Conservation (phyloP, 805 yeast genomes). For the Candida golubevii region DNA sequence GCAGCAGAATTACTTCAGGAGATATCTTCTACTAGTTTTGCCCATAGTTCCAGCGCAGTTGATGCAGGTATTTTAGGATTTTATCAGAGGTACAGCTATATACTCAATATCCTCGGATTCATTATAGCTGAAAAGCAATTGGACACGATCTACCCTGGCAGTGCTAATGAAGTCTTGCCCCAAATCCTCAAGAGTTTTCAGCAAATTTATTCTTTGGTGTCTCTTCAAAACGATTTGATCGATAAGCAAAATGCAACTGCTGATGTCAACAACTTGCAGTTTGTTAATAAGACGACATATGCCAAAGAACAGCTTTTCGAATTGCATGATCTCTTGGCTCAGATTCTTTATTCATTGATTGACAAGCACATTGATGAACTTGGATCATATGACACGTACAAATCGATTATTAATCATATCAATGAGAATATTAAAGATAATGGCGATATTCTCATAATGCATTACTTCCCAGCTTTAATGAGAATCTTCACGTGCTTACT, state of each 20-base stretch:
- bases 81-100: conserved; percentile 64
- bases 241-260: conserved; percentile 47
- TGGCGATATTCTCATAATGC: conserved; percentile 61
- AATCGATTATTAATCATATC: conserved; percentile 42
- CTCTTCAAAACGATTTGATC: conserved; percentile 46
- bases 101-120: conserved; percentile 58
- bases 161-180: conserved; percentile 25
- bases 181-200: conserved; percentile 53
- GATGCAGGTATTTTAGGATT: conserved; percentile 68
- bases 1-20: conserved; percentile 64
- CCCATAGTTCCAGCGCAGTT: conserved; percentile 45
- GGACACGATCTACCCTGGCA: conserved; percentile 19
- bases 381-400: conserved; percentile 30
- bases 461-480: conserved; percentile 60
- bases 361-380: conserved; percentile 31
- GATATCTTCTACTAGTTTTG: conserved; percentile 35
- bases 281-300: conserved; percentile 41
- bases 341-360: conserved; percentile 52
- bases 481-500: conserved; percentile 39
- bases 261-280: conserved; percentile 43
- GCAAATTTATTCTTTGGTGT: conserved; percentile 53
- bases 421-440: conserved; percentile 40
- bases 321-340: conserved; percentile 71
- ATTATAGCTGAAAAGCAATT: conserved; percentile 22
- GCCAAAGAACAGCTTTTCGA: conserved; percentile 59